phyloP scores from a whole-genome alignment of 2,329 filamentous ascomycete genomes.

The Paecilomyces variotii region DNA sequence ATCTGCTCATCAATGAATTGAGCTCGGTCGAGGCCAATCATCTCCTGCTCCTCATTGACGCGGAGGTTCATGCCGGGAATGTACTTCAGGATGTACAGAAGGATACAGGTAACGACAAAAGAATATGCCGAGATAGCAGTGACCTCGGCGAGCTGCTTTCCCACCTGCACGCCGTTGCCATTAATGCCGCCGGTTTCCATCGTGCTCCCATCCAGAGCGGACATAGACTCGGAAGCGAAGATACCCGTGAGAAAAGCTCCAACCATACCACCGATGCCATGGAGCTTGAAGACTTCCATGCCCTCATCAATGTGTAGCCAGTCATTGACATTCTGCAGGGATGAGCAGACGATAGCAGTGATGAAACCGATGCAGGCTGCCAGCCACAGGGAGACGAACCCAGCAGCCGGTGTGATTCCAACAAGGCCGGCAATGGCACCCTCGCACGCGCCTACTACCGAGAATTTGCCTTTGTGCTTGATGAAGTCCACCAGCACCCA shows the following conservation, averaged over 20 bases:
- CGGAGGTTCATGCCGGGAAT: slow-evolving; percentile 48
- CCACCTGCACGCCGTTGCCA: slow-evolving; percentile 48
- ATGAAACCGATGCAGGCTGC: slow-evolving; percentile 50
- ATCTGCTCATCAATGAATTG: slow-evolving; percentile 53
- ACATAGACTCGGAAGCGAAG: slow-evolving; percentile 41
- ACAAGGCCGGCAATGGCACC: slow-evolving; percentile 53
- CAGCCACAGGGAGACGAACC: slow-evolving; percentile 46
- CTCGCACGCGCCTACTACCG: slow-evolving; percentile 49
- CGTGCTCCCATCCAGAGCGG: slow-evolving; percentile 43
- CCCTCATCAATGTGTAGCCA: slow-evolving; percentile 51
- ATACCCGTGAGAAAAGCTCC: slow-evolving; percentile 52
- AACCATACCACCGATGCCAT: slow-evolving; percentile 50
- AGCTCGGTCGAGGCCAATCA: slow-evolving; percentile 47
- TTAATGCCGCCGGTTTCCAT: slow-evolving; percentile 44
- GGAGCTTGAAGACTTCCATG: slow-evolving; percentile 53
- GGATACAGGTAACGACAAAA: slow-evolving; percentile 45
- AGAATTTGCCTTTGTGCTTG: slow-evolving; percentile 45
- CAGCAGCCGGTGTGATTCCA: slow-evolving; percentile 52
- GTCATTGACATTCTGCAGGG: slow-evolving; percentile 44
- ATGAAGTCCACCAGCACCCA: slow-evolving; percentile 49
- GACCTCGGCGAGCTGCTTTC: slow-evolving; percentile 50
- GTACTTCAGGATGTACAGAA: slow-evolving; percentile 47
- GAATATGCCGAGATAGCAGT: slow-evolving; percentile 46
- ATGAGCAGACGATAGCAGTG: slow-evolving; percentile 44
- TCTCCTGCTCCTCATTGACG: slow-evolving; percentile 48